Evolutionary conservation across 2,329 filamentous ascomycete genomes (phyloP).

Genomic region (Xylariaceae sp.): DNA sequence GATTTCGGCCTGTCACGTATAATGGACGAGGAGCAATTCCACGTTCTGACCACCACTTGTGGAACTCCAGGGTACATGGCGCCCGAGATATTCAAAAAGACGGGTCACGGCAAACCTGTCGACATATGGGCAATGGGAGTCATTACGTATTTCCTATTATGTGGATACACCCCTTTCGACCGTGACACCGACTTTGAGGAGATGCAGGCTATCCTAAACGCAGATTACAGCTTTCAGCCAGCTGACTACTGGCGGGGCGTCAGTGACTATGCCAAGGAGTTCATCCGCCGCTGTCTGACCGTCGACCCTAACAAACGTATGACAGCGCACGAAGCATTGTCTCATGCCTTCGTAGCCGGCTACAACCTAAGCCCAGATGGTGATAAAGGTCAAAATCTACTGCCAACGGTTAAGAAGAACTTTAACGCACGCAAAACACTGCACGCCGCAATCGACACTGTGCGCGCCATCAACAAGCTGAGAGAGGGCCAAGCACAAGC

Average conservation of each 20-base stretch:
- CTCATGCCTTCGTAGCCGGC: slow-evolving; percentile 68
- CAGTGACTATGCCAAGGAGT: slow-evolving; percentile 83
- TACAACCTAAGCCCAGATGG: slow-evolving; percentile 53
- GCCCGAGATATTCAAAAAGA: slow-evolving; percentile 99
- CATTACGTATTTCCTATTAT: slow-evolving; percentile 97
- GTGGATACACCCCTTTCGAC: slow-evolving; percentile 97
- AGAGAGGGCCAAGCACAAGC: slow-evolving; percentile 61
- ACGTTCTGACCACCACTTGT: slow-evolving; percentile 95
- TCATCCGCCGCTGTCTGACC: slow-evolving; percentile 90
- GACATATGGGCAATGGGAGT: slow-evolving; percentile 98
- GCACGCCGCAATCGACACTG: slow-evolving; percentile 73
- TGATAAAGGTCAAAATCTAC: slow-evolving; percentile 64
- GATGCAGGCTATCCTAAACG: slow-evolving; percentile 97
- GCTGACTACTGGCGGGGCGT: slow-evolving; percentile 97
- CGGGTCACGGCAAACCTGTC: slow-evolving; percentile 95
- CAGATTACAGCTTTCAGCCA: slow-evolving; percentile 95
- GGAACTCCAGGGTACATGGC: slow-evolving; percentile 99
- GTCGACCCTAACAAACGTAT: slow-evolving; percentile 87
- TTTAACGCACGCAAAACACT: slow-evolving; percentile 73
- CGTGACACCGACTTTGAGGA: slow-evolving; percentile 97
- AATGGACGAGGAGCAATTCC: slow-evolving; percentile 99
- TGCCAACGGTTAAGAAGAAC: slow-evolving; percentile 75
- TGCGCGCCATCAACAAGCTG: slow-evolving; percentile 73
- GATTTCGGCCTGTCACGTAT: slow-evolving; percentile 96
- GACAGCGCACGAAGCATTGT: slow-evolving; percentile 81